phyloP scores from a whole-genome alignment of 164 flowering plant genomes.

The Kingdonia uniflora region DNA sequence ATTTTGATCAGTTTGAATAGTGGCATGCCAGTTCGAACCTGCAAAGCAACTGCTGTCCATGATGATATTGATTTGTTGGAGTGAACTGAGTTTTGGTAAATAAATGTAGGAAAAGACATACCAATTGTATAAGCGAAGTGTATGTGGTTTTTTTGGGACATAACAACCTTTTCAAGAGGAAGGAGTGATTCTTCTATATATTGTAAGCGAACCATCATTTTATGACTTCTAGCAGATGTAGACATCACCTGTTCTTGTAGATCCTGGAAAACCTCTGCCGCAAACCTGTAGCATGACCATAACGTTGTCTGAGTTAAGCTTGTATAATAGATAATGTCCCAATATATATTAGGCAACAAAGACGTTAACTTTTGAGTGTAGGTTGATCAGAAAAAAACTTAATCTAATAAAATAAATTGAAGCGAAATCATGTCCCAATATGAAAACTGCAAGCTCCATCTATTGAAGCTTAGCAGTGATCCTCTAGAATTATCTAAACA shows the following conservation, averaged over 20 bases:
- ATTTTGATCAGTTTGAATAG: slow-evolving; percentile 32
- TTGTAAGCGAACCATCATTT: slow-evolving; percentile 53
- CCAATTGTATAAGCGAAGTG: slow-evolving; percentile 91
- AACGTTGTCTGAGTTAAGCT: slow-evolving; percentile 7
- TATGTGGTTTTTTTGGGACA: slow-evolving; percentile 69
- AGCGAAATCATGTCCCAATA: not conserved
- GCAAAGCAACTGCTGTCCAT: slow-evolving; percentile 30
- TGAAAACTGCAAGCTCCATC: too few relatives aligned
- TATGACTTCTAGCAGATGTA: slow-evolving; percentile 77
- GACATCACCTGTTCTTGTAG: slow-evolving; percentile 72
- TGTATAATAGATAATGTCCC: not conserved
- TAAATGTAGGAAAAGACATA: slow-evolving; percentile 15
- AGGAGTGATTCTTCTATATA: slow-evolving; percentile 72
- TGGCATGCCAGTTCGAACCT: slow-evolving; percentile 83
- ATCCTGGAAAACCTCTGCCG: slow-evolving; percentile 91
- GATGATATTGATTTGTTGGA: slow-evolving; percentile 14
- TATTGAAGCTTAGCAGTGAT: too few relatives aligned
- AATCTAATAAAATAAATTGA: not conserved
- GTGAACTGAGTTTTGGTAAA: not conserved
- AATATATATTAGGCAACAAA: not conserved
- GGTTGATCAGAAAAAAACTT: too few relatives aligned
- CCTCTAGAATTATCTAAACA: too few relatives aligned
- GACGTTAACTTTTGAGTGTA: too few relatives aligned
- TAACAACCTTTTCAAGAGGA: slow-evolving; percentile 64
- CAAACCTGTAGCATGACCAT: slow-evolving; percentile 52